These are phyloP conservation scores for Aaosphaeria arxii DNA, from an alignment of 2,329 filamentous ascomycete species.

Conservation along the genomic window DNA sequence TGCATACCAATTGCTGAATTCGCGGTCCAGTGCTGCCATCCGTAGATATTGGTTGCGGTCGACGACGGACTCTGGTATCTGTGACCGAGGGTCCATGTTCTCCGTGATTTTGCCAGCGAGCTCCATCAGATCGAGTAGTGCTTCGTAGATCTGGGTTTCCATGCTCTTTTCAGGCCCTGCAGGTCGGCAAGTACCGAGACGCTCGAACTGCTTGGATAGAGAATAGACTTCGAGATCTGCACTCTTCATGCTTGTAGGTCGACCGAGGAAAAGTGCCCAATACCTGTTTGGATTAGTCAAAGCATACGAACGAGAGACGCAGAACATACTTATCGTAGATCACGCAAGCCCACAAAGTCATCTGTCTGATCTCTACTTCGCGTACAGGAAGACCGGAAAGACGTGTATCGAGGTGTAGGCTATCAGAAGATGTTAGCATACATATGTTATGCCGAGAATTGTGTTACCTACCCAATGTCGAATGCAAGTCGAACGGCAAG, in stretches of 20 bases:
- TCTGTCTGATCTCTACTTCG: slow-evolving; percentile 50
- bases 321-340: slow-evolving; percentile 49
- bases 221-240: slow-evolving; percentile 51
- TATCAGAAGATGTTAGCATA: slow-evolving; percentile 20
- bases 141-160: slow-evolving; percentile 48
- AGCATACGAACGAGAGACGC: background rate
- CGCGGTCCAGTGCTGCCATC: slow-evolving; percentile 51
- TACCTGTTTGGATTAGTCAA: slow-evolving; percentile 25
- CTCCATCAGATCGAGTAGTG: slow-evolving; percentile 56
- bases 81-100: slow-evolving; percentile 34
- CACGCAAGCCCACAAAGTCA: slow-evolving; percentile 52
- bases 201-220: slow-evolving; percentile 46
- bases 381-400: slow-evolving; percentile 44
- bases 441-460: background rate
- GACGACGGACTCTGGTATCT: slow-evolving; percentile 26
- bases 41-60: slow-evolving; percentile 51
- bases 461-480: slow-evolving; percentile 22
- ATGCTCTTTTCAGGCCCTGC: slow-evolving; percentile 31
- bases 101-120: slow-evolving; percentile 53
- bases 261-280: slow-evolving; percentile 55
- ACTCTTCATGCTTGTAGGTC: slow-evolving; percentile 54
- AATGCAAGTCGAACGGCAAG: slow-evolving; percentile 29
- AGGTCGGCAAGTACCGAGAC: slow-evolving; percentile 38
- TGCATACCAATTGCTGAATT: slow-evolving; percentile 55
- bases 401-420: slow-evolving; percentile 48